A percentile compares a stretch with the other conserved stretches of the same genome.
phyloP scores from a whole-genome alignment of 371 early-diverging fungal genomes.

The Rhizopus delemar region DNA sequence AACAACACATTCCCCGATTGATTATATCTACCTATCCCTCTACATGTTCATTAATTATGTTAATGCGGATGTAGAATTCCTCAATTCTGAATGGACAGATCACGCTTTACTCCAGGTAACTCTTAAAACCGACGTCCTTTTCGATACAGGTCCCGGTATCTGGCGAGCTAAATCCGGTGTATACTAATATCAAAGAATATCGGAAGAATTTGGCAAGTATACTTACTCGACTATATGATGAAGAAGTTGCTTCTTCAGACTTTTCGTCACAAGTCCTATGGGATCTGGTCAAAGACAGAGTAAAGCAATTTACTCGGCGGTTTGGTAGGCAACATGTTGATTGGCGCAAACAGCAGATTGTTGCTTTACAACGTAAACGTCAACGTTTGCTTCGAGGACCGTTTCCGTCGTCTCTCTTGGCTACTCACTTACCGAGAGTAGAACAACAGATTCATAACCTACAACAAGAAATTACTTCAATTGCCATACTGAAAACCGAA shows the following conservation, averaged over 20 bases:
- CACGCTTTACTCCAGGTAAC: constrained; percentile 6
- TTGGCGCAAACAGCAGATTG: not conserved
- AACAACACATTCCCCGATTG: not conserved
- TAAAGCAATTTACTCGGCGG: not conserved
- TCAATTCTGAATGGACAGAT: constrained; percentile 5
- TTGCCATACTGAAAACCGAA: not conserved
- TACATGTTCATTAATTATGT: not conserved
- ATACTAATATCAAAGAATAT: not conserved
- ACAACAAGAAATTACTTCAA: not conserved
- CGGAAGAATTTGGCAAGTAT: not conserved
- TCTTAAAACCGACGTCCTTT: not conserved
- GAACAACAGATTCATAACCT: not conserved
- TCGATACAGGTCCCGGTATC: constrained; percentile 1
- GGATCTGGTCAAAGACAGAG: not conserved
- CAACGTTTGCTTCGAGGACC: not conserved
- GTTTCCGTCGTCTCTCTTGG: not conserved
- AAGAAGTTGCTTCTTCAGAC: not conserved
- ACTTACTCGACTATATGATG: not conserved
- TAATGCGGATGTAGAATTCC: not conserved
- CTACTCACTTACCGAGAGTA: not conserved
- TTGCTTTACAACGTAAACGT: constrained; percentile 4
- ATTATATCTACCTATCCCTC: not conserved
- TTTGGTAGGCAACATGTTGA: not conserved
- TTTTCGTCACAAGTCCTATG: not conserved
- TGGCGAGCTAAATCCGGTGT: constrained; percentile 7